Conservation (phyloP, 192 early-diverging fungal genomes). For the Entrophospora sp. region DNA sequence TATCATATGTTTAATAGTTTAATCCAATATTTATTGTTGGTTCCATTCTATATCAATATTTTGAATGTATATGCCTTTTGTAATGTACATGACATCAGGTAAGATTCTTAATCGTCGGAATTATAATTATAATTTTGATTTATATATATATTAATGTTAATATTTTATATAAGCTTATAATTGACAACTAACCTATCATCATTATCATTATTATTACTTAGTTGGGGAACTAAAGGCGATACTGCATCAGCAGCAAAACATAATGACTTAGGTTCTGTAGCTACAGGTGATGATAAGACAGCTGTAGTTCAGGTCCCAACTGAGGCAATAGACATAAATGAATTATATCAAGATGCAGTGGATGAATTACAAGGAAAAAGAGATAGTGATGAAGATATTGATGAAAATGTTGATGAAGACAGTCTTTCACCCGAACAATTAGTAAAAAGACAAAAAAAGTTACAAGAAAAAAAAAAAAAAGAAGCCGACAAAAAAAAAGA, state of each 20-base stretch:
- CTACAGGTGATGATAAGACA: slow-evolving; percentile 20
- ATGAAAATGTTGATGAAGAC: too few species aligned
- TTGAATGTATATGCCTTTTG: slow-evolving; percentile 53
- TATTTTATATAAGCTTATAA: neutral
- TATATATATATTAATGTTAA: too few species aligned
- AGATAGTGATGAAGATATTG: too few species aligned
- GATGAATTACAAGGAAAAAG: slow-evolving; percentile 45
- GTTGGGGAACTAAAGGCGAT: slow-evolving; percentile 85
- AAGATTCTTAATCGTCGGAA: neutral
- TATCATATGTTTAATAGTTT: slow-evolving; percentile 73
- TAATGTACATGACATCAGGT: slow-evolving; percentile 51
- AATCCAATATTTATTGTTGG: slow-evolving; percentile 65
- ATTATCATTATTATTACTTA: slow-evolving; percentile 54
- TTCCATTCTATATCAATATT: slow-evolving; percentile 71
- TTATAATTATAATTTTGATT: too few species aligned
- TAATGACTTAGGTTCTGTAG: slow-evolving; percentile 34
- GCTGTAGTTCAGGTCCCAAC: slow-evolving; percentile 39
- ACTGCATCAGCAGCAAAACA: slow-evolving; percentile 40
- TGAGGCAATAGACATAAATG: slow-evolving; percentile 38
- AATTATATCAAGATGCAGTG: slow-evolving; percentile 47
- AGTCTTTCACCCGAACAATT: slow-evolving; percentile 37
- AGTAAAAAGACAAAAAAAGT: slow-evolving; percentile 48
- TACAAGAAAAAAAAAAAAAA: too few species aligned
- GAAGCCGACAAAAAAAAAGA: too few species aligned
- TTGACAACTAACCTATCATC: too few species aligned